These are phyloP conservation scores for Entomortierella parvispora DNA, from an alignment of 192 early-diverging fungal genomes.

Conservation along the genomic window DNA sequence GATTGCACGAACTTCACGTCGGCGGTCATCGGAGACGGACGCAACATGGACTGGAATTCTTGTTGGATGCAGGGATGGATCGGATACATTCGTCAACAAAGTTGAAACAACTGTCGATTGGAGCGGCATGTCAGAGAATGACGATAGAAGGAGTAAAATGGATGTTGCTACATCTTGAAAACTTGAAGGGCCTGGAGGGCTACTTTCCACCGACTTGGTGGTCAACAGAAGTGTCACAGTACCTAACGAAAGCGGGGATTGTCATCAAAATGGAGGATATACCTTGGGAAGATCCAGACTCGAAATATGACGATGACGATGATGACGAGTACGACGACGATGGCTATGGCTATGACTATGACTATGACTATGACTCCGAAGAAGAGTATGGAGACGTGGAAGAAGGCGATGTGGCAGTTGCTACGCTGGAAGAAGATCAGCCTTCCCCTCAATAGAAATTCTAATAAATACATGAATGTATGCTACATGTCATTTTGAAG, in stretches of 20 bases:
- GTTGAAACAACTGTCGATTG: slow-evolving; percentile 7
- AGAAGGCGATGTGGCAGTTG: too few relatives aligned
- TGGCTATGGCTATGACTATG: not conserved
- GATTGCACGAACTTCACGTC: slow-evolving; percentile 1
- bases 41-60: slow-evolving; percentile 1
- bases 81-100: slow-evolving; percentile 9
- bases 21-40: not conserved
- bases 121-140: slow-evolving; percentile 2
- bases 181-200: slow-evolving; percentile 13
- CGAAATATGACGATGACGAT: not conserved
- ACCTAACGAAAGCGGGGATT: not conserved
- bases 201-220: slow-evolving; percentile 1
- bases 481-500: too few relatives aligned
- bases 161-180: slow-evolving; percentile 11
- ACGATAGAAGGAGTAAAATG: slow-evolving; percentile 6
- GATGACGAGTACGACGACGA: slow-evolving; percentile 7
- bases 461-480: too few relatives aligned
- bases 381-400: not conserved
- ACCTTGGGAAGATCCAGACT: not conserved
- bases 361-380: not conserved
- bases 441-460: too few relatives aligned
- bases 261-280: not conserved
- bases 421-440: too few relatives aligned
- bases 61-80: slow-evolving; percentile 15
- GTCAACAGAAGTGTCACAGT: not conserved